Conservation (phyloP, 805 yeast genomes). For the Cyberlindnera mrakii region DNA sequence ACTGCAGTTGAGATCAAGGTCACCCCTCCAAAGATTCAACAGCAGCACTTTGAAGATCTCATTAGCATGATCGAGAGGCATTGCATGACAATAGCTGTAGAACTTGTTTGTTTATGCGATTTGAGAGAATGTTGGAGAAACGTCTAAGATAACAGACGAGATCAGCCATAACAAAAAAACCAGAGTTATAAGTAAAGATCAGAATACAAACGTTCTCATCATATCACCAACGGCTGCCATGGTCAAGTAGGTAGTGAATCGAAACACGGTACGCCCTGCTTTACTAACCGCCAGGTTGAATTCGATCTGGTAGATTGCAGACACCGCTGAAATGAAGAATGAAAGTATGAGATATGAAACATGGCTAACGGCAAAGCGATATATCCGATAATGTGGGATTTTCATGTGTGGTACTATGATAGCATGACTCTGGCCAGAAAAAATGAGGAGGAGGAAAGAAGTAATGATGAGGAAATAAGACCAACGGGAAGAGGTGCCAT, state of each 20-base stretch:
- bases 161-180: conserved; percentile 65
- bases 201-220: conserved; percentile 59
- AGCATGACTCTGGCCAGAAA: conserved; percentile 50
- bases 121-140: conserved; percentile 64
- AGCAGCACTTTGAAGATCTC: conserved; percentile 57
- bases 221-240: conserved; percentile 76
- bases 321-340: conserved; percentile 50
- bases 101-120: conserved; percentile 49
- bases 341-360: conserved; percentile 51
- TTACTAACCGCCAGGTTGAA: conserved; percentile 52
- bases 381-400: conserved; percentile 40
- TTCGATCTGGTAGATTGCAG: conserved; percentile 64
- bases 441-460: conserved; percentile 63
- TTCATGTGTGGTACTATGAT: conserved; percentile 41
- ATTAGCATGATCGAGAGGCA: conserved; percentile 63
- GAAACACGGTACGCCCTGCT: conserved; percentile 67
- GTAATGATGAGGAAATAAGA: conserved; percentile 61
- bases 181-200: conserved; percentile 50
- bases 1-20: conserved; percentile 56
- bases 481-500: conserved; percentile 73
- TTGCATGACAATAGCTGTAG: conserved; percentile 58
- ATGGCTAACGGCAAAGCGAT: conserved; percentile 45
- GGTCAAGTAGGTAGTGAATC: conserved; percentile 63
- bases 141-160: conserved; percentile 62
- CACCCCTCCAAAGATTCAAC: conserved; percentile 48